phyloP scores from a whole-genome alignment of 306 rosid genomes.

The Malus orientalis region DNA sequence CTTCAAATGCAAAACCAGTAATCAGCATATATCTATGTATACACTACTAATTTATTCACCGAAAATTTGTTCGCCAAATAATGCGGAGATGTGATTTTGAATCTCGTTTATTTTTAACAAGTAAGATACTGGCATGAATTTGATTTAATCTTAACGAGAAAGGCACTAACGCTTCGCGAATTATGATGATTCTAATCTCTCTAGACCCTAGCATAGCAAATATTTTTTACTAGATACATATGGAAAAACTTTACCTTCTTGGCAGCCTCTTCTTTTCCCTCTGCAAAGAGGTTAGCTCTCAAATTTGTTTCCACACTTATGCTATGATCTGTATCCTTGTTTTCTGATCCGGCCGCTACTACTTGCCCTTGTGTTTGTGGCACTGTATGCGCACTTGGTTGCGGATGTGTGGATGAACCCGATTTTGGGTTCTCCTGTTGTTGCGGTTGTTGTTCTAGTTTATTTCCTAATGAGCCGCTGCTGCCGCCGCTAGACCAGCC shows the following conservation, averaged over 20 bases:
- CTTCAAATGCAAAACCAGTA: slow-evolving; percentile 30
- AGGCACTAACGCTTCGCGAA: too few species aligned
- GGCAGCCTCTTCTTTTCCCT: slow-evolving; percentile 21
- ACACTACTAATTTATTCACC: background rate
- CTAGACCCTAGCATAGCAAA: background rate
- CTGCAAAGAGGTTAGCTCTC: slow-evolving; percentile 15
- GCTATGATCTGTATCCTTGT: slow-evolving; percentile 3
- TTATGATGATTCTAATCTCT: background rate
- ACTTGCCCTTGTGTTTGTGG: background rate
- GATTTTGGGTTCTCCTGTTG: background rate
- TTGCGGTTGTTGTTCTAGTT: slow-evolving; percentile 3
- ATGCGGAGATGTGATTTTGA: background rate
- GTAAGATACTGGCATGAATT: background rate
- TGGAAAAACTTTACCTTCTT: slow-evolving; percentile 31
- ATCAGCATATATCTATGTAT: slow-evolving; percentile 12
- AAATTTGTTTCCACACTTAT: slow-evolving; percentile 2
- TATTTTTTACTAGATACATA: background rate
- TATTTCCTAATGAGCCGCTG: slow-evolving; percentile 1
- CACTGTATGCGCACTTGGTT: background rate
- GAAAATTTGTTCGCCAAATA: background rate
- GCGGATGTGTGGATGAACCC: background rate
- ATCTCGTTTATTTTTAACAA: background rate
- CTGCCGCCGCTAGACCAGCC: slow-evolving; percentile 6
- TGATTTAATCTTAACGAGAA: too few species aligned
- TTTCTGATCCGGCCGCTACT: background rate